These are phyloP conservation scores for Zygosaccharomyces sapae DNA, from an alignment of 1,139 yeast species.

Conservation along the genomic window DNA sequence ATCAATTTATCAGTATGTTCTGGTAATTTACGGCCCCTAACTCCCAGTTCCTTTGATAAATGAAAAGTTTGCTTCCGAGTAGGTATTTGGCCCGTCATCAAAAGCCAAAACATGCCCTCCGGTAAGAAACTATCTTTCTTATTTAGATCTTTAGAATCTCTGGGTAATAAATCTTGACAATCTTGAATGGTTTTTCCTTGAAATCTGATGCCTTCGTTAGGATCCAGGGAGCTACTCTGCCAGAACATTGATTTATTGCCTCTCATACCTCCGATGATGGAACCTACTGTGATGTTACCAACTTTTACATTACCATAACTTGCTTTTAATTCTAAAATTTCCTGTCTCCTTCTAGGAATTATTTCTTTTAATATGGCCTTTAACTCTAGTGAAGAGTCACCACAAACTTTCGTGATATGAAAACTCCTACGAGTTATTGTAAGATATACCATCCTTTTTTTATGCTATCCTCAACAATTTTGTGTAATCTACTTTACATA, in stretches of 20 bases:
- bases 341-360: slow-evolving; percentile 43
- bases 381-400: slow-evolving; percentile 21
- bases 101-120: slow-evolving; percentile 89
- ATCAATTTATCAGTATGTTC: slow-evolving; percentile 78
- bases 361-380: slow-evolving; percentile 40
- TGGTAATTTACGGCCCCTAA: slow-evolving; percentile 73
- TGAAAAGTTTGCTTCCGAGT: slow-evolving; percentile 69
- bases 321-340: slow-evolving; percentile 40
- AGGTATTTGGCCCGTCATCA: slow-evolving; percentile 89
- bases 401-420: slow-evolving; percentile 5
- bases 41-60: slow-evolving; percentile 78
- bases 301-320: slow-evolving; percentile 34
- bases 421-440: slow-evolving; percentile 4
- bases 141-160: slow-evolving; percentile 35
- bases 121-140: slow-evolving; percentile 58
- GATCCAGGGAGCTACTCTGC: slow-evolving; percentile 53
- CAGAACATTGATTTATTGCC: slow-evolving; percentile 49
- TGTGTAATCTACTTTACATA: not conserved
- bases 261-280: slow-evolving; percentile 53
- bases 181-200: slow-evolving; percentile 52
- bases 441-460: not conserved
- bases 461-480: not conserved
- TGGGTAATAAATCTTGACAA: slow-evolving; percentile 45
- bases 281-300: slow-evolving; percentile 45
- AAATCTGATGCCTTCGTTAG: slow-evolving; percentile 51